Evolutionary conservation across 2,329 filamentous ascomycete species (phyloP).

Genomic region (Cladophialophora immunda): DNA sequence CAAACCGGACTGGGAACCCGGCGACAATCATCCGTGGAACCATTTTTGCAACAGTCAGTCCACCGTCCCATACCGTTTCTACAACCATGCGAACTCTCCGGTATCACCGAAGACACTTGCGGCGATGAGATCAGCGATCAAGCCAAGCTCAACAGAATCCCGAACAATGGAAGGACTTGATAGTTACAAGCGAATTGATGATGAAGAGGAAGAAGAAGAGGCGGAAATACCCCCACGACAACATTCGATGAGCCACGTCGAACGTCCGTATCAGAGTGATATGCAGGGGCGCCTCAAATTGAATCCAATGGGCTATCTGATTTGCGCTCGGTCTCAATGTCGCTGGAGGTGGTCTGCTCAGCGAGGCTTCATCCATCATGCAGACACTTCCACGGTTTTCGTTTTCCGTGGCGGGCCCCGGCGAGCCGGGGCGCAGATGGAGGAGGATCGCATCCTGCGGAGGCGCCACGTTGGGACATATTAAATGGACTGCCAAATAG

Average conservation of each 20-base stretch:
- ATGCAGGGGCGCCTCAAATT: background rate
- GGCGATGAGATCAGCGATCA: background rate
- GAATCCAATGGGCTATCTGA: background rate
- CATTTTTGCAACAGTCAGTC: background rate
- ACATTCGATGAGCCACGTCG: background rate
- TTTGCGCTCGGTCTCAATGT: background rate
- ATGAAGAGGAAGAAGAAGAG: background rate
- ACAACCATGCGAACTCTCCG: background rate
- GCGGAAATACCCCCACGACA: background rate
- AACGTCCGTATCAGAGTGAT: background rate
- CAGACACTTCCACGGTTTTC: conserved; percentile 20
- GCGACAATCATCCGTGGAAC: background rate
- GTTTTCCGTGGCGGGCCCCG: conserved; percentile 17
- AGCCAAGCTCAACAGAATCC: background rate
- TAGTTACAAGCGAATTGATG: background rate
- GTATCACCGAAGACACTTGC: background rate
- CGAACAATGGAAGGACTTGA: background rate
- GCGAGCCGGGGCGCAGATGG: background rate
- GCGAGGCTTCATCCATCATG: background rate
- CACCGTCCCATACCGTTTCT: background rate
- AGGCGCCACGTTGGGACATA: background rate
- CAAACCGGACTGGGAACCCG: background rate
- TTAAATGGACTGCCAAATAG: background rate
- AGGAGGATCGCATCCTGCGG: background rate
- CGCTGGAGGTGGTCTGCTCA: background rate